phyloP scores from a whole-genome alignment of 2,329 filamentous ascomycete genomes.

The Monosporascus sp. region DNA sequence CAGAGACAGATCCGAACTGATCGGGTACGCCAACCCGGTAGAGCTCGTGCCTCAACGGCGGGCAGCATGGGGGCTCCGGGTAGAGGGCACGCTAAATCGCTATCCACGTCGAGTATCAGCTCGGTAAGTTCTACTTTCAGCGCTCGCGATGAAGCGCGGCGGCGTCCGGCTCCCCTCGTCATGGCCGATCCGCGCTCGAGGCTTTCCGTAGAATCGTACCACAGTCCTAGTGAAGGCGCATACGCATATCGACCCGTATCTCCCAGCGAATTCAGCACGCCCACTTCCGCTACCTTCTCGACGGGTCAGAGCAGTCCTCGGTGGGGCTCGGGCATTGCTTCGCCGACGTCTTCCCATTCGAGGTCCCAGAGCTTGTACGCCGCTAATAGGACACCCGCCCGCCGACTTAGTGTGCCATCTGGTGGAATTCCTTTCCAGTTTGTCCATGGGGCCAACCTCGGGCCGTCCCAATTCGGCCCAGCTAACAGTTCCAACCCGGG shows the following conservation, averaged over 20 bases:
- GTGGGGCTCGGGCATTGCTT: slow-evolving; percentile 63
- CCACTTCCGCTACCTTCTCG: slow-evolving; percentile 78
- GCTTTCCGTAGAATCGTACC: slow-evolving; percentile 64
- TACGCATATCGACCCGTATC: slow-evolving; percentile 65
- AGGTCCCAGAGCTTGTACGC: slow-evolving; percentile 69
- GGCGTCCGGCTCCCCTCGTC: slow-evolving; percentile 74
- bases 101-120: slow-evolving; percentile 80
- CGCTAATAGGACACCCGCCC: slow-evolving; percentile 61
- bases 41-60: slow-evolving; percentile 72
- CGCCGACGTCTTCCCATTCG: slow-evolving; percentile 66
- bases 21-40: slow-evolving; percentile 67
- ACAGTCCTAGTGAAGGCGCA: slow-evolving; percentile 57
- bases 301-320: slow-evolving; percentile 71
- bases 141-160: slow-evolving; percentile 60
- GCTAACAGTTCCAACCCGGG: slow-evolving; percentile 50
- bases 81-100: slow-evolving; percentile 76
- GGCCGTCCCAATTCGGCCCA: slow-evolving; percentile 51
- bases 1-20: slow-evolving; percentile 90
- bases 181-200: slow-evolving; percentile 72
- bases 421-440: slow-evolving; percentile 69
- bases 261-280: slow-evolving; percentile 73
- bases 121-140: slow-evolving; percentile 66
- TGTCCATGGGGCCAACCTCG: slow-evolving; percentile 51
- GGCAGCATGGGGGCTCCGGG: slow-evolving; percentile 67
- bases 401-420: slow-evolving; percentile 79